Percentiles rank a stretch among this genome's conserved stretches.
Evolutionary conservation across 176 grass and related monocot species (phyloP).

Genomic region (Puccinellia tenuiflora): DNA sequence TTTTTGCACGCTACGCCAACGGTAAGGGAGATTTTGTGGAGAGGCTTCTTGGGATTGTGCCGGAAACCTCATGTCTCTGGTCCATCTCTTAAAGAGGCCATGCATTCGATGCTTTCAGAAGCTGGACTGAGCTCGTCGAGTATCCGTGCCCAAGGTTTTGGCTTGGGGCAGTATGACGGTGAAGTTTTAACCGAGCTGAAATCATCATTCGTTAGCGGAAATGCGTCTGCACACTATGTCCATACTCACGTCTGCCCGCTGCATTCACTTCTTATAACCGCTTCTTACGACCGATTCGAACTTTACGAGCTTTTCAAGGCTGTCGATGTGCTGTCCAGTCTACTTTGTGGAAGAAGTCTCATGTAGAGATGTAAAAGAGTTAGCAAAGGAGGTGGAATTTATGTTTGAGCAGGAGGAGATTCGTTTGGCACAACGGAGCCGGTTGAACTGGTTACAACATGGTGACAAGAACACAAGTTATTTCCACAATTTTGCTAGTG

Average conservation of each 20-base stretch:
- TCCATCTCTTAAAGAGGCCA: background rate
- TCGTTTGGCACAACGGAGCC: too few species aligned
- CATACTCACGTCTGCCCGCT: background rate
- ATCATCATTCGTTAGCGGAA: background rate
- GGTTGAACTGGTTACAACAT: too few species aligned
- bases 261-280: background rate
- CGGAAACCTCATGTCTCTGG: background rate
- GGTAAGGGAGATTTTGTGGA: background rate
- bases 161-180: background rate
- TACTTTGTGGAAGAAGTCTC: background rate
- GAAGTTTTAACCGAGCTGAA: slow-evolving; percentile 1
- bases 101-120: slow-evolving; percentile 10
- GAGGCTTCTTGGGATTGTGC: slow-evolving; percentile 16
- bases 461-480: too few species aligned
- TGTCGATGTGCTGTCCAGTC: background rate
- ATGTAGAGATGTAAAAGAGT: background rate
- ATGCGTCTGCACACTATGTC: background rate
- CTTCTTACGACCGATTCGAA: background rate
- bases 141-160: background rate
- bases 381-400: too few species aligned
- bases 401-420: too few species aligned
- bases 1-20: slow-evolving; percentile 7
- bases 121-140: slow-evolving; percentile 27
- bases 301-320: background rate
- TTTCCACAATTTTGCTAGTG: too few species aligned